phyloP scores from a whole-genome alignment of 345 rosid genomes.

The Eucalyptus regnans region DNA sequence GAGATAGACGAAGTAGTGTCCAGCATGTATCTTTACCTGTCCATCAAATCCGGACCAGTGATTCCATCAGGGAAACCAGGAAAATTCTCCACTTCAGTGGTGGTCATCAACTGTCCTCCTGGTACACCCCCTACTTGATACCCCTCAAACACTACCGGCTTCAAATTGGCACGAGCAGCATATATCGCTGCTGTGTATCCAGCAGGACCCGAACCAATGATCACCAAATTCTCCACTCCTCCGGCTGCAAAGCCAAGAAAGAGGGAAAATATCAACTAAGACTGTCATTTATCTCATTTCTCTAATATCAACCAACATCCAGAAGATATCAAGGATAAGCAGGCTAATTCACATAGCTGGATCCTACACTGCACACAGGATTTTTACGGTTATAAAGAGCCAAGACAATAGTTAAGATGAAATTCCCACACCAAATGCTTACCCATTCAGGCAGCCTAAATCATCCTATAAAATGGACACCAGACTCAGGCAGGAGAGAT shows the following conservation, averaged over 20 bases:
- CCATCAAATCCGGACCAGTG: conserved; percentile 99
- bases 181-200: conserved; percentile 97
- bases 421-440: neutral
- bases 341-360: neutral
- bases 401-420: neutral
- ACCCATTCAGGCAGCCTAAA: neutral
- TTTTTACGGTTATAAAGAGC: neutral
- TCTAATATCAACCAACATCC: neutral
- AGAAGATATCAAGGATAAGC: neutral
- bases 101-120: conserved; percentile 97
- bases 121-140: conserved; percentile 97
- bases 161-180: conserved; percentile 98
- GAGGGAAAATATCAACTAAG: neutral
- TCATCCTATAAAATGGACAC: neutral
- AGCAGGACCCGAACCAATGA: conserved; percentile 96
- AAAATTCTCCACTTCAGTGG: conserved; percentile 96
- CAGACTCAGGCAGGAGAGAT: neutral
- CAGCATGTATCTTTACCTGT: conserved; percentile 29
- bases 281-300: neutral
- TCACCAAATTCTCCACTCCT: conserved; percentile 78
- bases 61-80: conserved; percentile 99
- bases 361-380: neutral
- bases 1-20: neutral
- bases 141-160: conserved; percentile 94
- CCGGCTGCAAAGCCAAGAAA: conserved; percentile 30